phyloP scores from a whole-genome alignment of 2,329 filamentous ascomycete species.

The Dactylellina leptospora region DNA sequence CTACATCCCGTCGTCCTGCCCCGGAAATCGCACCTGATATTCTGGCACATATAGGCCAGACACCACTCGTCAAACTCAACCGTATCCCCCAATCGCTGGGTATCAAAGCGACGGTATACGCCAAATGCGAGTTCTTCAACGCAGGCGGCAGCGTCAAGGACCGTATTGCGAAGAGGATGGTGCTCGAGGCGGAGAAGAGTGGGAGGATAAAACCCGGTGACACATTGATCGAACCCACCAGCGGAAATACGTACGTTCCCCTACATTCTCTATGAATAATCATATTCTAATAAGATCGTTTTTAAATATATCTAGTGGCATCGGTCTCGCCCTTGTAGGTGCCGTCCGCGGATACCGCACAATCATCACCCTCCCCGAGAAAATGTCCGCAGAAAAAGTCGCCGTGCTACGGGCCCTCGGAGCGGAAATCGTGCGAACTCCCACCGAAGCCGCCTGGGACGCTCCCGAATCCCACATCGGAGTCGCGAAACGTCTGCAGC shows the following conservation, averaged over 20 bases:
- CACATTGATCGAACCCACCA: slow-evolving; percentile 96
- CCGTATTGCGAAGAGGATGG: slow-evolving; percentile 94
- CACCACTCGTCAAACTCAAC: slow-evolving; percentile 92
- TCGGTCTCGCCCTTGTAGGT: slow-evolving; percentile 89
- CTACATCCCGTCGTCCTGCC: slow-evolving; percentile 59
- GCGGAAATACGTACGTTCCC: slow-evolving; percentile 79
- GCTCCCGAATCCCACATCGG: slow-evolving; percentile 96
- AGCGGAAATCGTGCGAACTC: slow-evolving; percentile 96
- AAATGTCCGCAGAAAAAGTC: slow-evolving; percentile 99
- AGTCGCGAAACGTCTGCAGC: slow-evolving; percentile 85
- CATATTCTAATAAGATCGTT: background rate
- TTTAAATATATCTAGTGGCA: slow-evolving; percentile 68
- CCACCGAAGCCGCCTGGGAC: slow-evolving; percentile 94
- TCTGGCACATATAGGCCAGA: slow-evolving; percentile 76
- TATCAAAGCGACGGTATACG: slow-evolving; percentile 87
- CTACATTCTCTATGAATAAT: background rate
- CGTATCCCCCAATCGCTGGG: slow-evolving; percentile 90
- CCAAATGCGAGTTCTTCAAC: slow-evolving; percentile 92
- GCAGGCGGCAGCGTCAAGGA: slow-evolving; percentile 94
- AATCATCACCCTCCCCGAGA: slow-evolving; percentile 98
- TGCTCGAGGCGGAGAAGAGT: slow-evolving; percentile 89
- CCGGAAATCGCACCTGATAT: slow-evolving; percentile 39
- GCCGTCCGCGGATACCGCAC: slow-evolving; percentile 98
- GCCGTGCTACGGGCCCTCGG: slow-evolving; percentile 91
- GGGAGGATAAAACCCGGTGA: slow-evolving; percentile 97